These are phyloP conservation scores for Suhomyces emberorum DNA, from an alignment of 805 yeast genomes.

Conservation along the genomic window DNA sequence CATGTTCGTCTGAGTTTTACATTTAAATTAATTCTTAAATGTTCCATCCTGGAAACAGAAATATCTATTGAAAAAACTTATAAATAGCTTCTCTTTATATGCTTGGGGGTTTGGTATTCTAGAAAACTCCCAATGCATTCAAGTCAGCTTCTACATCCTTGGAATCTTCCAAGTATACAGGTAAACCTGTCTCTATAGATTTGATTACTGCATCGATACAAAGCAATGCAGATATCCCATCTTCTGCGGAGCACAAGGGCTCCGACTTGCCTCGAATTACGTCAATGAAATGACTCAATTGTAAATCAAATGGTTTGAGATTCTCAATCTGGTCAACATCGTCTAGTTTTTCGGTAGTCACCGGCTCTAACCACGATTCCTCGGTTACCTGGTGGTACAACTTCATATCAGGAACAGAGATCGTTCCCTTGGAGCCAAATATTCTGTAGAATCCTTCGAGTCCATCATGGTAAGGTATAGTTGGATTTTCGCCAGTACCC, in stretches of 20 bases:
- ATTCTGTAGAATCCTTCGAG: constrained; percentile 36
- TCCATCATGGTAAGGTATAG: constrained; percentile 28
- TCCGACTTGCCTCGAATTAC: constrained; percentile 27
- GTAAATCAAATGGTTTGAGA: constrained; percentile 34
- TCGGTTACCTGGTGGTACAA: constrained; percentile 29
- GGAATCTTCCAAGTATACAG: constrained; percentile 16
- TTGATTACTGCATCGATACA: constrained; percentile 34
- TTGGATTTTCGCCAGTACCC: constrained; percentile 45
- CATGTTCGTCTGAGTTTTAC: too few species aligned
- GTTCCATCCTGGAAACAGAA: too few species aligned
- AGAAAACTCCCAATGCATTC: constrained; percentile 3
- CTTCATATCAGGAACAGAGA: constrained; percentile 40
- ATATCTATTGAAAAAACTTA: too few species aligned
- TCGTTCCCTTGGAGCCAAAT: constrained; percentile 38
- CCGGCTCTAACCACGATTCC: constrained; percentile 29
- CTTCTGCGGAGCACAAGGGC: constrained; percentile 29
- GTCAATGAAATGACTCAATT: constrained; percentile 37
- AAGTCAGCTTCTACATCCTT: constrained; percentile 9
- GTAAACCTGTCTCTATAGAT: constrained; percentile 30
- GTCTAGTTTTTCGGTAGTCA: constrained; percentile 9
- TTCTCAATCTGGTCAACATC: constrained; percentile 7
- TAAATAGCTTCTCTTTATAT: too few species aligned
- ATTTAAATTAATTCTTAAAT: too few species aligned
- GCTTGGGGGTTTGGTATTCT: too few species aligned
- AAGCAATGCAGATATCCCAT: constrained; percentile 31